Evolutionary conservation across 2,329 filamentous ascomycete species (phyloP).

Genomic region (Pseudogymnoascus sp.): DNA sequence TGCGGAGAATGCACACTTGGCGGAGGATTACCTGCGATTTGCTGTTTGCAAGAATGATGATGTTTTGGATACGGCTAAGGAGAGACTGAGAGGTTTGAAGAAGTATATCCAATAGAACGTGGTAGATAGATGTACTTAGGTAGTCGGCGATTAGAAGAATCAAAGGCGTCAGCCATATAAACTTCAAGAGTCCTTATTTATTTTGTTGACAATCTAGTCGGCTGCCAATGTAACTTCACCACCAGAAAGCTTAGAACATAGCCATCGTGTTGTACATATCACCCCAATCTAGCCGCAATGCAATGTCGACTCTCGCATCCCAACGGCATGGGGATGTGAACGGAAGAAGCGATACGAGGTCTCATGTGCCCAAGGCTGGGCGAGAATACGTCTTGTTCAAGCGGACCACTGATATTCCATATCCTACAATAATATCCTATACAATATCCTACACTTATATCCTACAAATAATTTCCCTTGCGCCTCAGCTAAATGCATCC

Average conservation of each 20-base stretch:
- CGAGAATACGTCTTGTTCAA: background rate
- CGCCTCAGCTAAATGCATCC: background rate
- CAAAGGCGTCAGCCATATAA: background rate
- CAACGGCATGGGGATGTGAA: background rate
- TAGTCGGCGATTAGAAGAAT: background rate
- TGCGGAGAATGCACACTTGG: constrained; percentile 69
- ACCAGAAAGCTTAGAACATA: background rate
- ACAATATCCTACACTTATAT: background rate
- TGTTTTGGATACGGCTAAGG: constrained; percentile 70
- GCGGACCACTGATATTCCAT: background rate
- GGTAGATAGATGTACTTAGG: background rate
- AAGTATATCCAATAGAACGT: constrained; percentile 47
- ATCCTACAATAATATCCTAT: background rate
- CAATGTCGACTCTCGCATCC: background rate
- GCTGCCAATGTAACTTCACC: background rate
- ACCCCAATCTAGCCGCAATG: background rate
- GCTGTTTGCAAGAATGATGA: constrained; percentile 94
- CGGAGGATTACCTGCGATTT: constrained; percentile 88
- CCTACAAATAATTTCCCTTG: background rate
- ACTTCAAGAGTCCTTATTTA: background rate
- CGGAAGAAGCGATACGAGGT: background rate
- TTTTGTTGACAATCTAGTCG: background rate
- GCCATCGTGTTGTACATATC: background rate
- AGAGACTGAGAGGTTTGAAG: constrained; percentile 62
- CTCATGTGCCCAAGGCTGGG: background rate